phyloP scores from a whole-genome alignment of 169 alveolate species.

The Perkinsus olseni region DNA sequence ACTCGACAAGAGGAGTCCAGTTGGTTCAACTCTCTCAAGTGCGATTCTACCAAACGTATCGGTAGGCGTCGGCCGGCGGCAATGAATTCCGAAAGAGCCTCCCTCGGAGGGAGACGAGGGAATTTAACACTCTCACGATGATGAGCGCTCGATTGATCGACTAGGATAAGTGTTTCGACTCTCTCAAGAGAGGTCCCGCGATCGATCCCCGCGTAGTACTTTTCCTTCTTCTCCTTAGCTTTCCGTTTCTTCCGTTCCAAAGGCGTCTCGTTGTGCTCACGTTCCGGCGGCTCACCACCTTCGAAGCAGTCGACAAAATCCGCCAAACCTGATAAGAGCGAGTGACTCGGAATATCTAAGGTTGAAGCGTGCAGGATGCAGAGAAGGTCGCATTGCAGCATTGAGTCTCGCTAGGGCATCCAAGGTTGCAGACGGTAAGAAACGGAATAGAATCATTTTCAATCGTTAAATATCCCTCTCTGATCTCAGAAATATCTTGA shows the following conservation, averaged over 20 bases:
- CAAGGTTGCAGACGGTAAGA: slow-evolving; percentile 21
- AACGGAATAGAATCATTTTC: slow-evolving; percentile 10
- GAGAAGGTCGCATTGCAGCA: slow-evolving; percentile 1
- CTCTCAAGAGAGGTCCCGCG: not conserved
- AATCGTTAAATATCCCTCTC: no score
- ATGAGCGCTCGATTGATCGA: no score
- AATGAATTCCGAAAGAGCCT: no score
- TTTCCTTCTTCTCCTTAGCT: slow-evolving; percentile 34
- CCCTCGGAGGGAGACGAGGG: no score
- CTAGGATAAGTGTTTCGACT: no score
- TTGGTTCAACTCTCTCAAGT: no score
- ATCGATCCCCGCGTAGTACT: slow-evolving; percentile 12
- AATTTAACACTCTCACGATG: no score
- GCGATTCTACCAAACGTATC: no score
- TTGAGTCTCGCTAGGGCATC: not conserved
- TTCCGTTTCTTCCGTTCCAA: slow-evolving; percentile 44
- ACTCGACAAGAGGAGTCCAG: no score
- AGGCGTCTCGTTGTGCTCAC: slow-evolving; percentile 47
- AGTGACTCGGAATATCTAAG: slow-evolving; percentile 13
- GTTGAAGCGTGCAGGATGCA: not conserved
- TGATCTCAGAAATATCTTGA: no score
- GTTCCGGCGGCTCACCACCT: slow-evolving; percentile 44
- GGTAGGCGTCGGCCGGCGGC: no score
- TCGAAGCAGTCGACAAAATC: slow-evolving; percentile 36
- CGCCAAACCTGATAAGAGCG: slow-evolving; percentile 44